Evolutionary conservation across 2,329 filamentous ascomycete species (phyloP).

Genomic region (Beauveria varroae): DNA sequence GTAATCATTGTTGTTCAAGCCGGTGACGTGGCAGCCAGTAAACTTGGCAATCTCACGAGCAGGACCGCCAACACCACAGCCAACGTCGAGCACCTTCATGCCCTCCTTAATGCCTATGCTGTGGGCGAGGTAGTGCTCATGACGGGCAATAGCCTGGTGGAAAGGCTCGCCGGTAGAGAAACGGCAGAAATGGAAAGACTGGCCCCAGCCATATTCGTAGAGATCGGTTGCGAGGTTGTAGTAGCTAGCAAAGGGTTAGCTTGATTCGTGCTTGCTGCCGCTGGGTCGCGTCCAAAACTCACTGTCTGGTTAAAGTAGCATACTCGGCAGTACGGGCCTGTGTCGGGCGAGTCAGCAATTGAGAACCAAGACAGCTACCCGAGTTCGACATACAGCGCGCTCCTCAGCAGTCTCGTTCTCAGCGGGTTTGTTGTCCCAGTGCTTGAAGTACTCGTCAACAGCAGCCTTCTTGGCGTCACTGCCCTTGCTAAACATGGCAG

Average conservation of each 20-base stretch:
- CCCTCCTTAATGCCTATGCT: conserved; percentile 77
- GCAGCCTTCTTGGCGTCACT: conserved; percentile 66
- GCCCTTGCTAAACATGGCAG: conserved; percentile 83
- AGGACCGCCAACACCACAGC: conserved; percentile 92
- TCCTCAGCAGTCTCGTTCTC: conserved; percentile 75
- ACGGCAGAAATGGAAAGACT: conserved; percentile 96
- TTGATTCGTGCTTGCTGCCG: neutral
- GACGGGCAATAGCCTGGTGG: conserved; percentile 83
- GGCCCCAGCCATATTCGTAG: conserved; percentile 95
- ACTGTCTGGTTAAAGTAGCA: conserved; percentile 88
- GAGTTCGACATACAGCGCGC: conserved; percentile 55
- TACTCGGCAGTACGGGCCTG: conserved; percentile 71
- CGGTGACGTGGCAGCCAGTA: conserved; percentile 78
- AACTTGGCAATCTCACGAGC: conserved; percentile 96
- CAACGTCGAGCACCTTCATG: conserved; percentile 90
- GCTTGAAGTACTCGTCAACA: conserved; percentile 90
- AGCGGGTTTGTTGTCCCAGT: conserved; percentile 81
- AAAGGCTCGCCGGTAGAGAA: conserved; percentile 84
- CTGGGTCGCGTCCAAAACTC: conserved; percentile 29
- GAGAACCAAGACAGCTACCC: conserved; percentile 10
- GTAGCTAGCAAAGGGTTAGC: conserved; percentile 50
- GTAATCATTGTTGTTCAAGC: conserved; percentile 66
- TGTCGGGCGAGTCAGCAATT: conserved; percentile 34
- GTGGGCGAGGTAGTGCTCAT: conserved; percentile 95
- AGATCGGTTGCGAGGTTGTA: conserved; percentile 96